Base-by-base conservation (phyloP, 208 protist genomes). In the Herpetomonas tarakana region DNA sequence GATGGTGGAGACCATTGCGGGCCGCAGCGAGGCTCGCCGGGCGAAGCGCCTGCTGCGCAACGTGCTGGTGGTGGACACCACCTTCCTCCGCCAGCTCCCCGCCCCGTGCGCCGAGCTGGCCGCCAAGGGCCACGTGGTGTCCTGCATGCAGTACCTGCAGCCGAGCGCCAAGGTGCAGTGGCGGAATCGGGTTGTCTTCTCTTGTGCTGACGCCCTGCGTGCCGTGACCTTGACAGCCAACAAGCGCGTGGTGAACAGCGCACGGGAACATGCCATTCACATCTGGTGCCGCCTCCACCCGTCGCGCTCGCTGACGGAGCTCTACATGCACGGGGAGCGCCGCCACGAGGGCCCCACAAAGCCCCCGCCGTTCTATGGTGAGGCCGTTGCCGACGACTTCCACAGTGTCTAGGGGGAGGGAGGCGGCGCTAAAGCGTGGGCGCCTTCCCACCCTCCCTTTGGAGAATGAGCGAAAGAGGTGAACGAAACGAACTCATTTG, bases 1-100 rank as follows among this genome's bases (percentile, higher is more conserved):
- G 85, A 88, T 92, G 56, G 52, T 88, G 21, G 78, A 86, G 58
- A 92, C 85, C 0, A 77, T 92, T 4, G 85, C 85, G 1, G 85
- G 85, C 2, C 77, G 74, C 0, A 58, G 59, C n/a, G 85, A 92
- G 61, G 44, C 82, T 4, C 60, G 62, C n/a, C 77, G 85, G 14
- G 85, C 85, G 0, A 49, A 62, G 0, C 54, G 58, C 12, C 58
- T 92, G 53, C 68, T 92, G 52, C 58, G 45, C 2, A 71, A 78
- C 21, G 59, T 83, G 24, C 52, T 56, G 21, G 74, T 85, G 29
- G 72, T 88, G 28, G 52, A 58, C 55, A 81, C 77, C 3, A 47
- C 52, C 24, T 64, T 68, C 35, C 49, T 83, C 26, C 65, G 68
- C 0, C 25, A 53, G 26, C 56, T 61, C 1, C 26, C 49, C 24